Evolutionary conservation across 2,329 filamentous ascomycete genomes (phyloP), one percentile per base, ranked within the genome.

Genomic region (Fusarium falciforme): DNA sequence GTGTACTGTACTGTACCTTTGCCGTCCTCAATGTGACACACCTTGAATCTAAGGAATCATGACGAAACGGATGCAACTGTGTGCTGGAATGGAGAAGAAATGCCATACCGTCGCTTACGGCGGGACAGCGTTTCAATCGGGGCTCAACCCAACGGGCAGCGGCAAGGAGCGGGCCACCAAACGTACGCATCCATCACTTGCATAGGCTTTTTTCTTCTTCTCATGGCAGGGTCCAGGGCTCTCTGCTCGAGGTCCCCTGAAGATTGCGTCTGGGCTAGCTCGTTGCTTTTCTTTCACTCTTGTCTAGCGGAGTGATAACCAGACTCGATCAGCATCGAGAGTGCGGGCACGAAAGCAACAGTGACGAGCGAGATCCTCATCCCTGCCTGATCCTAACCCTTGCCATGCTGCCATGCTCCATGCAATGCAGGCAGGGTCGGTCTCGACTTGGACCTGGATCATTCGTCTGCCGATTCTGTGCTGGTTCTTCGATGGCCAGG

Each of bases 21-120:
- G 61, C 17, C 25, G 57, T 70, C 61, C 36, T 20, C 44, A 74
- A 74, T 74, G 59, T 57, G 60, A 74, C 72, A 29, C 72, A 65
- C 55, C 31, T 31, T 44, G 38, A 62, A 71, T 70, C 72, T 52
- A 66, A 63, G 35, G 36, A 33, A 67, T 70, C 64, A 76, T 77
- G 76, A 77, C 72, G 67, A 68, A 71, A 68, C 61, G 67, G 58
- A 49, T 72, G 61, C 65, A 55, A 69, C 60, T 47, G 62, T 62
- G 63, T 49, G 65, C 57, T 68, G 38, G 42, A 61, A 55, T 69
- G 67, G 35, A 57, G 25, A 33, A 54, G 54, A 54, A 67, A 33
- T 55, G 61, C 36, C 49, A 36, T 66, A 76, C 74, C 64, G 73
- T 78, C 76, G 76, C 76, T 78, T 78, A 78, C 76, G 73, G 76